phyloP scores from a whole-genome alignment of 202 grass and related monocot species.

The Panicum virgatum region DNA sequence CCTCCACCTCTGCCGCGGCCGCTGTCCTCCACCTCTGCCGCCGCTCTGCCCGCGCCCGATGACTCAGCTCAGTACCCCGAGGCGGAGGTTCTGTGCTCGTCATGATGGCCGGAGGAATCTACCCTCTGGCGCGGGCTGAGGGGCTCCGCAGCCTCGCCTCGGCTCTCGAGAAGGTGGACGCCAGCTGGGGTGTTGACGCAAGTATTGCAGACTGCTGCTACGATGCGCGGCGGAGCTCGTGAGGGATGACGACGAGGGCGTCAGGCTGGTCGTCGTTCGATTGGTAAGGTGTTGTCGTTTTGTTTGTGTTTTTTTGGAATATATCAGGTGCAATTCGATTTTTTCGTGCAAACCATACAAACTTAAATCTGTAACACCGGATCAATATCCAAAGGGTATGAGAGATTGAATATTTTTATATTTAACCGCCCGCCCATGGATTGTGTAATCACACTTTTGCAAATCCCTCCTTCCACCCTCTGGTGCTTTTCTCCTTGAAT shows the following conservation, averaged over 20 bases:
- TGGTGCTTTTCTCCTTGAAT: too few relatives aligned
- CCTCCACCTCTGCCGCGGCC: too few relatives aligned
- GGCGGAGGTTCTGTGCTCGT: slow-evolving; percentile 45
- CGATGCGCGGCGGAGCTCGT: slow-evolving; percentile 45
- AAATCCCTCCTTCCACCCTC: too few relatives aligned
- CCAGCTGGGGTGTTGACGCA: slow-evolving; percentile 5
- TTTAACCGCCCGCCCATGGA: too few relatives aligned
- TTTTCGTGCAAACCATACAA: too few relatives aligned
- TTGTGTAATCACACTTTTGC: too few relatives aligned
- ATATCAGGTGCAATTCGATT: too few relatives aligned
- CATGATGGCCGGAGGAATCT: slow-evolving; percentile 55
- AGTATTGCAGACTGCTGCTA: slow-evolving; percentile 46
- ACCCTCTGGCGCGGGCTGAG: slow-evolving; percentile 55
- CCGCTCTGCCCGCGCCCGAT: slow-evolving; percentile 1
- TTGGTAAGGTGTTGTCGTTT: slow-evolving; percentile 52
- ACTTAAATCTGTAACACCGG: too few relatives aligned
- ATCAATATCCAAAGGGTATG: too few relatives aligned
- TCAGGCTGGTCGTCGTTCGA: slow-evolving; percentile 63
- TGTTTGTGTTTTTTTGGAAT: background rate
- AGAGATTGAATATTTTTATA: too few relatives aligned
- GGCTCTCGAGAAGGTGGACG: slow-evolving; percentile 44
- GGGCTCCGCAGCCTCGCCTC: slow-evolving; percentile 55
- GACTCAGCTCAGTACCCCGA: background rate
- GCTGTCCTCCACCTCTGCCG: too few relatives aligned
- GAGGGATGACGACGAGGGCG: slow-evolving; percentile 60